A percentile compares a stretch with the other conserved stretches of the same genome.
Evolutionary conservation across 257 asterid species (phyloP).

Genomic region (Scutellaria galericulata): DNA sequence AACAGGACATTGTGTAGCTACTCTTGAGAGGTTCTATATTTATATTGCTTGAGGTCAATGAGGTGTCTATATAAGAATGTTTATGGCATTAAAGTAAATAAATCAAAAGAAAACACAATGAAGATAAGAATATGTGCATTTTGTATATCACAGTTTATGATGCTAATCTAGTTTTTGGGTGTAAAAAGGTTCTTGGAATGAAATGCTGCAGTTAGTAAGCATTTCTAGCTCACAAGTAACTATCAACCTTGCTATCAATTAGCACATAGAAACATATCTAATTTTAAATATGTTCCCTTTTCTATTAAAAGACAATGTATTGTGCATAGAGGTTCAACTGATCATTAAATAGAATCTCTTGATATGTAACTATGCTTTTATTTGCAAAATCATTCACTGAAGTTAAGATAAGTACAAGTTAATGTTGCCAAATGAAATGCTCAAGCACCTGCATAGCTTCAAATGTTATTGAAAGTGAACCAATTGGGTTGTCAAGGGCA

Average conservation of each 20-base stretch:
- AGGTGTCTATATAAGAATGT: not conserved
- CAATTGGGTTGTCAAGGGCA: constrained; percentile 83
- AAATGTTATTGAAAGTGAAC: constrained; percentile 78
- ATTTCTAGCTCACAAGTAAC: constrained; percentile 3
- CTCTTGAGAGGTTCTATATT: not conserved
- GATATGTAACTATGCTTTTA: constrained; percentile 15
- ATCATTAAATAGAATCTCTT: constrained; percentile 14
- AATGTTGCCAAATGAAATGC: constrained; percentile 14
- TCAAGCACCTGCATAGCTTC: constrained; percentile 80
- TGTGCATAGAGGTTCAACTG: constrained; percentile 2
- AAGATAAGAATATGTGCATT: not conserved
- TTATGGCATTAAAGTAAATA: not conserved
- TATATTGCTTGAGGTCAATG: not conserved
- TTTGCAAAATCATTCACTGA: not conserved
- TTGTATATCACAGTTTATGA: not conserved
- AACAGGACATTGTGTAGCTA: not conserved
- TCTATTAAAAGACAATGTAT: not conserved
- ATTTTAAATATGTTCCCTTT: not conserved
- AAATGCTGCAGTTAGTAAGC: constrained; percentile 12
- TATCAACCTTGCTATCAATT: not conserved
- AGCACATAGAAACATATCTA: not conserved
- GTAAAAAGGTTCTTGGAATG: not conserved
- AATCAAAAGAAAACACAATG: not conserved
- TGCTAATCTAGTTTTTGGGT: constrained; percentile 1
- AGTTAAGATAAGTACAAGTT: not conserved